phyloP scores from a whole-genome alignment of 371 early-diverging fungal species.

The Encephalitozoon cuniculi region DNA sequence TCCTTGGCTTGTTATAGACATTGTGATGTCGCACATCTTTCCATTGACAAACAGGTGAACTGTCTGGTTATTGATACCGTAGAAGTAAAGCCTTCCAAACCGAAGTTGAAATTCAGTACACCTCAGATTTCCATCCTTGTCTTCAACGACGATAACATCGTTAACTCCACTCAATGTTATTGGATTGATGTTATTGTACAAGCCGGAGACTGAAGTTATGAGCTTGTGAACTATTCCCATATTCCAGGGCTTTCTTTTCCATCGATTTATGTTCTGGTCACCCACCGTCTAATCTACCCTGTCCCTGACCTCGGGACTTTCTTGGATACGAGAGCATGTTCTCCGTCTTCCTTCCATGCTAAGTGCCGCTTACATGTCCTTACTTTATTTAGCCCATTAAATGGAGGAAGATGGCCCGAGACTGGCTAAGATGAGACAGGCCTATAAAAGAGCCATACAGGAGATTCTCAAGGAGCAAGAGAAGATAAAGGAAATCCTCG shows the following conservation, averaged over 20 bases:
- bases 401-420: constrained; percentile 16
- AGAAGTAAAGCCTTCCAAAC: constrained; percentile 83
- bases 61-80: constrained; percentile 75
- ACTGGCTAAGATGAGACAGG: constrained; percentile 25
- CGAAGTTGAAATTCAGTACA: constrained; percentile 96
- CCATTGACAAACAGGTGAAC: constrained; percentile 80
- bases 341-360: neutral
- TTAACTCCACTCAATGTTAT: constrained; percentile 91
- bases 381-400: constrained; percentile 2
- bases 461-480: constrained; percentile 21
- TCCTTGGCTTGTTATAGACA: constrained; percentile 94
- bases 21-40: constrained; percentile 64
- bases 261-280: neutral
- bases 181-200: constrained; percentile 91
- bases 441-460: constrained; percentile 45
- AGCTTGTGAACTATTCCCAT: constrained; percentile 60
- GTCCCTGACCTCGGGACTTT: neutral
- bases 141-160: constrained; percentile 85
- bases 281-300: neutral
- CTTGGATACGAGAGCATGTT: neutral
- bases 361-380: neutral
- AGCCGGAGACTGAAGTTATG: constrained; percentile 71
- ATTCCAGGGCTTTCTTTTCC: constrained; percentile 5
- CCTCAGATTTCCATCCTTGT: constrained; percentile 67
- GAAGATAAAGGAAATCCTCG: neutral